Percentiles rank a stretch among this genome's conserved stretches.
phyloP scores from a whole-genome alignment of 2,329 filamentous ascomycete genomes.

The Colletotrichum sp. region DNA sequence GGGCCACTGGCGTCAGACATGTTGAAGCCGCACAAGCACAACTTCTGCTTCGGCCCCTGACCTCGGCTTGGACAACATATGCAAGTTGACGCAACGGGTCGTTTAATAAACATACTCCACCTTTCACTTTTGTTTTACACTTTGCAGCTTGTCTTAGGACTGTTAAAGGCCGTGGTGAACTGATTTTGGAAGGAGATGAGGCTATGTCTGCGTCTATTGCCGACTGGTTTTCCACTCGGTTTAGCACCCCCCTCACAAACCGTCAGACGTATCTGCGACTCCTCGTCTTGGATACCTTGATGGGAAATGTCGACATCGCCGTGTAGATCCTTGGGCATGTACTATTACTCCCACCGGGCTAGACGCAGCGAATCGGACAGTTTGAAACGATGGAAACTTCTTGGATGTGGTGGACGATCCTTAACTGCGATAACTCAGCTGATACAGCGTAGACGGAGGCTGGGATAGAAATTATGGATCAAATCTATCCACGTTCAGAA shows the following conservation, averaged over 20 bases:
- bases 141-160: neutral
- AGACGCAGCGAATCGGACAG: neutral
- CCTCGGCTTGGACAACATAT: neutral
- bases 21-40: constrained; percentile 2
- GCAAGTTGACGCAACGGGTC: neutral
- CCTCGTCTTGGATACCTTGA: no score
- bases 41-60: neutral
- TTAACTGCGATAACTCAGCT: neutral
- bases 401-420: neutral
- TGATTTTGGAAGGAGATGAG: no score
- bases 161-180: fast-evolving
- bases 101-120: neutral
- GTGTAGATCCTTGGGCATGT: neutral
- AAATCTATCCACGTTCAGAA: no score
- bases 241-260: neutral
- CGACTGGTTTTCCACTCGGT: no score
- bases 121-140: no score
- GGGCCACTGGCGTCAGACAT: neutral
- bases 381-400: neutral
- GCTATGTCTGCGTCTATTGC: no score
- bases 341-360: neutral
- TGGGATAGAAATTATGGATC: neutral
- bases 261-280: neutral
- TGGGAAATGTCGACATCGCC: no score
- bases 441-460: neutral